Evolutionary conservation across 345 rosid species (phyloP).

Genomic region (Hevea brasiliensis): DNA sequence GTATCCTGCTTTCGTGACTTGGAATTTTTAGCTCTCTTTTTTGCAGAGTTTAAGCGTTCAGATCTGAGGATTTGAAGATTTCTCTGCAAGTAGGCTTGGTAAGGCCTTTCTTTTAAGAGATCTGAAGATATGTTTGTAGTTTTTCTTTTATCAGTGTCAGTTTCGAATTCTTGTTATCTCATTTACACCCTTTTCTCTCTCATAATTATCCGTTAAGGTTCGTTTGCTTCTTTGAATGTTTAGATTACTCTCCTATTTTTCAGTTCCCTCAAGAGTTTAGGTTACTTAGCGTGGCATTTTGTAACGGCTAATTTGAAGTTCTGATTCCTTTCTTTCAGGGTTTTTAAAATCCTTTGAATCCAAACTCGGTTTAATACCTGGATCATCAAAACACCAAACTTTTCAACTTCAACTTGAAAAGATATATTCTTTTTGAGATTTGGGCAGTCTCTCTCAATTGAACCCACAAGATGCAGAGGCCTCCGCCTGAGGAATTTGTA

Average conservation of each 20-base stretch:
- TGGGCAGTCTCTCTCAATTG: constrained; percentile 6
- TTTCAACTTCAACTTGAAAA: constrained; percentile 11
- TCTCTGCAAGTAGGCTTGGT: not conserved
- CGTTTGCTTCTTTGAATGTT: constrained; percentile 20
- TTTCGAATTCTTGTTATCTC: constrained; percentile 6
- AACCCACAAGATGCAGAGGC: constrained; percentile 62
- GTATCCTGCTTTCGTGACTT: not conserved
- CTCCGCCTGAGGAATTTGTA: constrained; percentile 63
- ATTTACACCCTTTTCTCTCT: constrained; percentile 1
- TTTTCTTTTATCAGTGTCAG: not conserved
- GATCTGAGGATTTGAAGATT: constrained; percentile 53
- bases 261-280: constrained; percentile 22
- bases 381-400: not conserved
- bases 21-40: not conserved
- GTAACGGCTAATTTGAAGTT: constrained; percentile 30
- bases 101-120: constrained; percentile 14
- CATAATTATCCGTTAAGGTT: constrained; percentile 5
- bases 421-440: constrained; percentile 4
- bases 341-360: constrained; percentile 19
- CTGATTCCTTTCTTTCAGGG: constrained; percentile 28
- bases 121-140: not conserved
- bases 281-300: constrained; percentile 4
- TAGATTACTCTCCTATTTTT: constrained; percentile 18
- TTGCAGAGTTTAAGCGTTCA: constrained; percentile 29
- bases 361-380: constrained; percentile 7